Evolutionary conservation across 768 basidiomycete genomes (phyloP), one percentile per base, ranked within the genome.

Genomic region (Pisolithus sp.): DNA sequence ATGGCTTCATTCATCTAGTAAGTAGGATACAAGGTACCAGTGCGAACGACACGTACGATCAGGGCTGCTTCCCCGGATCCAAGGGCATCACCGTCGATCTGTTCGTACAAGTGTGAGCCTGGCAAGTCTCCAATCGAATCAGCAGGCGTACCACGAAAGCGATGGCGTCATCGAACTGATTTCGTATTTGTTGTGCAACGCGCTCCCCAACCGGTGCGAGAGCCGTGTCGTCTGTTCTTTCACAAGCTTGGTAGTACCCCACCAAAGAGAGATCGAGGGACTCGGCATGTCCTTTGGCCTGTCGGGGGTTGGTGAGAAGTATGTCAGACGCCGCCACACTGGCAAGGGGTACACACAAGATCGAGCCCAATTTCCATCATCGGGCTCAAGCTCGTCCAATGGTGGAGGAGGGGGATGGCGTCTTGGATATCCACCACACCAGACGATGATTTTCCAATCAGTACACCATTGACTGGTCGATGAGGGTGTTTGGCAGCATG

Each of bases 341-440:
- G 38, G 15, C 34, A 34, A 34, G 46, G 37, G 30, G 17, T 26
- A 69, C 82, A 57, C 57, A 87, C 88, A 61, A 89, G 70, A 59
- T 88, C 86, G 39, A 90, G 75, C 23, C 87, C 89, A 54, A 89
- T 82, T 63, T 90, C 88, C 85, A 89, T 89, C 83, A 86, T 86
- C 4, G 87, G 86, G 54, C 83, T 86, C 49, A 93, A 73, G 58
- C 78, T 83, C 7, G 87, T 89, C 89, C 89, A 92, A 62, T 89
- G 83, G 62, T 93, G 89, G 47, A 89, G 76, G 34, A 93, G 73
- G 15, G 90, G 90, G 37, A 93, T 72, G 3, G 82, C 77, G 60
- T 92, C 88, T 46, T 73, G 69, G 46, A 86, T 76, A 49, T 65
- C 64, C 40, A 87, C 76, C 1, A 61, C 59, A 20, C 66, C 62